Percentiles rank a stretch among this genome's conserved stretches.
Conservation (phyloP, 768 basidiomycete genomes). For the Royoungia palumana region DNA sequence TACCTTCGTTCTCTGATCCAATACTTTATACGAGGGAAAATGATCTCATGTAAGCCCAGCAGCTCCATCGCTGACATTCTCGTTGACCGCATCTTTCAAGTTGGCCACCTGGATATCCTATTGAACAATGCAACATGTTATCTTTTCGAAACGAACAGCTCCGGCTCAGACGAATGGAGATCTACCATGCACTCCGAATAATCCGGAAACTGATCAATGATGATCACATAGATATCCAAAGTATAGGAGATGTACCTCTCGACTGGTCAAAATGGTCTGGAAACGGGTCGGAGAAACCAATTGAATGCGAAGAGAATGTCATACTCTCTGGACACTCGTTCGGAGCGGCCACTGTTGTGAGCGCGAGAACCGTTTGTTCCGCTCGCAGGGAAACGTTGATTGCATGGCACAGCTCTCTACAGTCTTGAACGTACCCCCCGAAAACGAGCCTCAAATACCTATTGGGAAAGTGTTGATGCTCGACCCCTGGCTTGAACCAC, state of each 20-base stretch:
- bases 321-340: slow-evolving; percentile 54
- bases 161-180: slow-evolving; percentile 62
- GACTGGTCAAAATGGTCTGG: slow-evolving; percentile 44
- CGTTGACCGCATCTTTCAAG: slow-evolving; percentile 9
- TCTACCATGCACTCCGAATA: slow-evolving; percentile 58
- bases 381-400: background rate
- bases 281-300: slow-evolving; percentile 18
- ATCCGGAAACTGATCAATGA: slow-evolving; percentile 52
- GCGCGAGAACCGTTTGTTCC: slow-evolving; percentile 15
- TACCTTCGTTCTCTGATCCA: slow-evolving; percentile 31
- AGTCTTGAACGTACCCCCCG: slow-evolving; percentile 48
- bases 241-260: slow-evolving; percentile 35
- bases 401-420: slow-evolving; percentile 45
- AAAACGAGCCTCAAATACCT: slow-evolving; percentile 44
- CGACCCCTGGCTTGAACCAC: slow-evolving; percentile 84
- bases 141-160: slow-evolving; percentile 69
- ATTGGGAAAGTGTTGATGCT: slow-evolving; percentile 58
- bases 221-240: slow-evolving; percentile 21
- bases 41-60: slow-evolving; percentile 49
- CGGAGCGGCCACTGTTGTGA: slow-evolving; percentile 51
- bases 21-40: slow-evolving; percentile 54
- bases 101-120: slow-evolving; percentile 23
- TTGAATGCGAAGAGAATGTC: slow-evolving; percentile 35
- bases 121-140: slow-evolving; percentile 29
- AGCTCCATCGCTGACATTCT: background rate